Evolutionary conservation across 1,139 yeast species (phyloP).

Genomic region (Scheffersomyces insectosa): DNA sequence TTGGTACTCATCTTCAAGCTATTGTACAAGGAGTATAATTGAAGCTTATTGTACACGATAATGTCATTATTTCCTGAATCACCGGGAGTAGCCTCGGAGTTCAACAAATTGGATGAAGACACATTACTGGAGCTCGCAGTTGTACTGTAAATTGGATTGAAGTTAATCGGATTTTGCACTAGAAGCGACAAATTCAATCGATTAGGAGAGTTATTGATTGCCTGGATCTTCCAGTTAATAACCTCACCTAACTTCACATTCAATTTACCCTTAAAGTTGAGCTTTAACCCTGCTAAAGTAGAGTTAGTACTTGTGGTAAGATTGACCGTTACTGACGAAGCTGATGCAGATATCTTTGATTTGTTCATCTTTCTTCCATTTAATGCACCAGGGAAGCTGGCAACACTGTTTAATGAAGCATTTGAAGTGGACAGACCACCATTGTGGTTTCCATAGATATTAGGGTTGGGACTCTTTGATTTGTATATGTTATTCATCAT

Average conservation of each 20-base stretch:
- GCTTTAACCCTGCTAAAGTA: constrained; percentile 48
- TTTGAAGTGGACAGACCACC: constrained; percentile 4
- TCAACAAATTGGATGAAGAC: constrained; percentile 18
- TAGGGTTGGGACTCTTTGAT: constrained; percentile 12
- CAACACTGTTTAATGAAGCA: constrained; percentile 2
- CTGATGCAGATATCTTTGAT: constrained; percentile 24
- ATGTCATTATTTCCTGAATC: constrained; percentile 10
- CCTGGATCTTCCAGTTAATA: constrained; percentile 66
- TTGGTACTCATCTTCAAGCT: constrained; percentile 33
- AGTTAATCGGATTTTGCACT: constrained; percentile 30
- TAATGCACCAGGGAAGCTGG: not conserved
- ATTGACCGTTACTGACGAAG: constrained; percentile 48
- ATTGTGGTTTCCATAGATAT: not conserved
- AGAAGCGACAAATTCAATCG: constrained; percentile 47
- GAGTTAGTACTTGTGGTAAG: constrained; percentile 34
- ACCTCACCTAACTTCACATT: constrained; percentile 60
- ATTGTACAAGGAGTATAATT: constrained; percentile 35
- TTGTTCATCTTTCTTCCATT: constrained; percentile 7
- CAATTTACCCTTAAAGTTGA: constrained; percentile 67
- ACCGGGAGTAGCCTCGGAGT: constrained; percentile 6
- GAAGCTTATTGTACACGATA: constrained; percentile 23
- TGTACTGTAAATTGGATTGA: constrained; percentile 17
- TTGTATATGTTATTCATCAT: constrained; percentile 19
- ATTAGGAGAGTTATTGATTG: constrained; percentile 56
- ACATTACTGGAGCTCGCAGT: constrained; percentile 10